Evolutionary conservation across 208 protist genomes (phyloP).

Genomic region (Leptomonas pyrrhocoris): DNA sequence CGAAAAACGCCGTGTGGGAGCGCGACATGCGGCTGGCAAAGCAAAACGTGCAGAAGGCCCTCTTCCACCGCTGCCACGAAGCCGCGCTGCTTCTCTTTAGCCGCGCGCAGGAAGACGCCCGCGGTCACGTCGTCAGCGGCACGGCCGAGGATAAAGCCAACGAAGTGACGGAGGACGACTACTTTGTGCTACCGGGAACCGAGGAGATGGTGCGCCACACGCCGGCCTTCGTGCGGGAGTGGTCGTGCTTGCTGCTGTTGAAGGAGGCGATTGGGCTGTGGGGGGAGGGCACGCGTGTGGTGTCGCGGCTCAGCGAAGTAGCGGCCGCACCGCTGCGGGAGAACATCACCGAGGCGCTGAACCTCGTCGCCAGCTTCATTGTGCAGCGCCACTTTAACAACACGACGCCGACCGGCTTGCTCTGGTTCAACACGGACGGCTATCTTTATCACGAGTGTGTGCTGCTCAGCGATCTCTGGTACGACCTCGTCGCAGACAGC

Average conservation of each 20-base stretch:
- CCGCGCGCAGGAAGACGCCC: slow-evolving; percentile 42
- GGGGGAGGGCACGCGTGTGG: slow-evolving; percentile 60
- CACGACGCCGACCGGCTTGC: slow-evolving; percentile 29
- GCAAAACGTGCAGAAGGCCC: slow-evolving; percentile 78
- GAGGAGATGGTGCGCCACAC: slow-evolving; percentile 80
- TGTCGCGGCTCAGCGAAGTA: slow-evolving; percentile 57
- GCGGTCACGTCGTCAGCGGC: neutral
- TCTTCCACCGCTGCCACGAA: slow-evolving; percentile 89
- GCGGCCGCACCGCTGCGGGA: slow-evolving; percentile 43
- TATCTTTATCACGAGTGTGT: slow-evolving; percentile 88
- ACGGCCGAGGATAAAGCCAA: neutral
- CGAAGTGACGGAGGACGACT: slow-evolving; percentile 70
- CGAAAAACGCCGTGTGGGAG: slow-evolving; percentile 87
- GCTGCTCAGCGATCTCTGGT: slow-evolving; percentile 84
- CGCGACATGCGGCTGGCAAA: slow-evolving; percentile 72
- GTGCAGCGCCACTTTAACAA: slow-evolving; percentile 62
- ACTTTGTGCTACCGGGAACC: slow-evolving; percentile 78
- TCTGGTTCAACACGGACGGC: slow-evolving; percentile 50
- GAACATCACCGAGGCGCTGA: slow-evolving; percentile 61
- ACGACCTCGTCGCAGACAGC: slow-evolving; percentile 57
- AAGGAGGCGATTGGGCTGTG: slow-evolving; percentile 88
- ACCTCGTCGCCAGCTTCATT: slow-evolving; percentile 70
- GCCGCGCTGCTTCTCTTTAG: slow-evolving; percentile 80
- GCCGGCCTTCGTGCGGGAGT: slow-evolving; percentile 79
- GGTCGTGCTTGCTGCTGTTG: slow-evolving; percentile 78